Conservation (phyloP, 164 flowering plant species). For the Santalum album region DNA sequence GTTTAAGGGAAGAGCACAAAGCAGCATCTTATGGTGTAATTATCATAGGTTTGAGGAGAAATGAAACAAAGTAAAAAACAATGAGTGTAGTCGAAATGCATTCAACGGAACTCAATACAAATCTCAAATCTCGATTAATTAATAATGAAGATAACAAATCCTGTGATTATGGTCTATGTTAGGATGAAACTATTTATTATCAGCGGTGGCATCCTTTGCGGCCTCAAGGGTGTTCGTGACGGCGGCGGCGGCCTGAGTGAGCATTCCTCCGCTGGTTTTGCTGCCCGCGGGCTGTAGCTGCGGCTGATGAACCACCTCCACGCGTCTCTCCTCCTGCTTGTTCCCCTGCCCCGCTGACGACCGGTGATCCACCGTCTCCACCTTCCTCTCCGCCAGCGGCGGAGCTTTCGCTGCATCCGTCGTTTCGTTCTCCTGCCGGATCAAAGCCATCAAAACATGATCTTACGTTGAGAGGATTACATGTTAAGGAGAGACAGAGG, state of each 20-base stretch:
- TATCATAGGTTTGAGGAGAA: too few relatives aligned
- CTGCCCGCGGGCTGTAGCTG: conserved; percentile 6
- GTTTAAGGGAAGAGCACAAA: too few relatives aligned
- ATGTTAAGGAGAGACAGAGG: too few relatives aligned
- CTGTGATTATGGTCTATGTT: too few relatives aligned
- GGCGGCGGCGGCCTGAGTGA: conserved; percentile 25
- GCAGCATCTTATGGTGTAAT: too few relatives aligned
- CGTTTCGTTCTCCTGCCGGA: not conserved
- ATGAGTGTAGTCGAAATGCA: too few relatives aligned
- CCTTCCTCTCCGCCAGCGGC: not conserved
- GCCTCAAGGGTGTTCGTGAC: conserved; percentile 24
- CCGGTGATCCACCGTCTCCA: conserved; percentile 19
- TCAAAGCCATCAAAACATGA: too few relatives aligned
- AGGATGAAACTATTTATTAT: conserved; percentile 7
- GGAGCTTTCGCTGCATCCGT: not conserved
- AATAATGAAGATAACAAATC: too few relatives aligned
- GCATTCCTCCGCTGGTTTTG: conserved; percentile 23
- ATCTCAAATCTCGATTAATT: too few relatives aligned
- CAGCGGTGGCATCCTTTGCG: conserved; percentile 27
- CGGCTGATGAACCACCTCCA: conserved; percentile 26
- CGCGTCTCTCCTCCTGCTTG: conserved; percentile 17
- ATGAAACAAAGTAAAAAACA: too few relatives aligned
- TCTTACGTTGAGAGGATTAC: too few relatives aligned
- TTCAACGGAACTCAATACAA: too few relatives aligned
- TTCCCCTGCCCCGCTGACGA: conserved; percentile 27